A percentile compares a stretch with the other conserved stretches of the same genome.
Evolutionary conservation across 2,329 filamentous ascomycete genomes (phyloP).

Genomic region (Ophiocordyceps camponoti-floridani): DNA sequence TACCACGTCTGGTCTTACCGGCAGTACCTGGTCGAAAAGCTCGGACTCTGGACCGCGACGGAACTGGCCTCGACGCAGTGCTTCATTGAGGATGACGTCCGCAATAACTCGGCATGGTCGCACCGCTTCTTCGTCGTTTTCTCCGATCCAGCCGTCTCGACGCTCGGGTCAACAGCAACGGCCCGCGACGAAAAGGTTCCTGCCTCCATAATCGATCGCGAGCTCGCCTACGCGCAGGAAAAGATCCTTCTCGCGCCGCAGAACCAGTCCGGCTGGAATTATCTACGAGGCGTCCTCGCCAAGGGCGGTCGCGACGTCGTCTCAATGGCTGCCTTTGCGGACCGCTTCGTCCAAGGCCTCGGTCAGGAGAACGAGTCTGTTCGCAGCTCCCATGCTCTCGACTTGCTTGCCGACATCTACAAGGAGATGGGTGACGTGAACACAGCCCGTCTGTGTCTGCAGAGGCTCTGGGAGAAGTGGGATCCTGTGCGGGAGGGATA

Average conservation of each 20-base stretch:
- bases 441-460: conserved; percentile 51
- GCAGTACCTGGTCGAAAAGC: conserved; percentile 46
- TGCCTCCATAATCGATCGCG: conserved; percentile 47
- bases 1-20: conserved; percentile 98
- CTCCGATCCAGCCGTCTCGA: conserved; percentile 34
- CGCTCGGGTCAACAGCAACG: conserved; percentile 27
- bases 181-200: conserved; percentile 39
- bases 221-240: conserved; percentile 55
- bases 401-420: conserved; percentile 54
- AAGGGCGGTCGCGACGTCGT: conserved; percentile 39
- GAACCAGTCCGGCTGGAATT: conserved; percentile 92
- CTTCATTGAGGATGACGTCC: conserved; percentile 62
- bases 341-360: conserved; percentile 29
- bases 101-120: conserved; percentile 96
- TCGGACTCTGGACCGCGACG: conserved; percentile 52
- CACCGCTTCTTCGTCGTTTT: conserved; percentile 93
- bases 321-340: conserved; percentile 27
- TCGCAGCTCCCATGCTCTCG: conserved; percentile 47
- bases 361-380: conserved; percentile 32
- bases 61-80: conserved; percentile 56
- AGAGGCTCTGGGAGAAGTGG: conserved; percentile 64
- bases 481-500: conserved; percentile 84
- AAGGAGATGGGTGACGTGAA: conserved; percentile 35
- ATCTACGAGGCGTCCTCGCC: conserved; percentile 57
- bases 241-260: conserved; percentile 70